Evolutionary conservation across 2,329 filamentous ascomycete genomes (phyloP), one percentile per base, ranked within the genome.

Genomic region (Fusarium musae): DNA sequence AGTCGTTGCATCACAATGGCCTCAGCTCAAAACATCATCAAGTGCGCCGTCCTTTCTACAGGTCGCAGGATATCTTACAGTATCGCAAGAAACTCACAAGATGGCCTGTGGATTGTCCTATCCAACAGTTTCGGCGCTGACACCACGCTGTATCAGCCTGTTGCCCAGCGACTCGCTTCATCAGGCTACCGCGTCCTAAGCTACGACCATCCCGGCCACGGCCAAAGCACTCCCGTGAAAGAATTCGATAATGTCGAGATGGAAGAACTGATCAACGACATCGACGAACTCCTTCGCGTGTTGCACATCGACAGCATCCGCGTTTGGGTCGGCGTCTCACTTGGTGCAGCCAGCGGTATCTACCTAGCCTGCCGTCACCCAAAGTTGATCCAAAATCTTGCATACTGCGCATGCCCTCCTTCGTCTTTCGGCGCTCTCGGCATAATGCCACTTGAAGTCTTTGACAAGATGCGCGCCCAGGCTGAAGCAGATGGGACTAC

Each of bases 91-190:
- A 7, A 10, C 4, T 44, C 43, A 6, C 8, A 26, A 2, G 6
- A 46, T 0, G 26, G 34, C 19, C n/a, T 37, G 1, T 66, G 62
- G 44, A 11, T 66, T 9, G 15, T 66, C 2, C 19, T 66, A 8
- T 59, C 61, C 2, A 66, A 66, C 23, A 50, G 37, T 9, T 66
- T 66, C 3, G 62, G 63, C 3, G 56, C 62, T 23, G 63, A 66
- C 5, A 59, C n/a, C 2, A 34, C 37, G 7, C 19, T 66, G 9
- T 66, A 56, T 1, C 12, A 59, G 0, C 37, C 62, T 1, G 28
- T 66, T 5, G 63, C 50, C 0, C 37, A 50, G 2, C 62, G 37
- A 4, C 28, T 66, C 16, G 50, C 37, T 2, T 6, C 32, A 0
- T 23, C 26, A 16, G 50, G 61, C 2, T 66, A 59, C n/a, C 40